Evolutionary conservation across 495 filamentous ascomycete genomes (phyloP).

Genomic region (Cercophora scortea): DNA sequence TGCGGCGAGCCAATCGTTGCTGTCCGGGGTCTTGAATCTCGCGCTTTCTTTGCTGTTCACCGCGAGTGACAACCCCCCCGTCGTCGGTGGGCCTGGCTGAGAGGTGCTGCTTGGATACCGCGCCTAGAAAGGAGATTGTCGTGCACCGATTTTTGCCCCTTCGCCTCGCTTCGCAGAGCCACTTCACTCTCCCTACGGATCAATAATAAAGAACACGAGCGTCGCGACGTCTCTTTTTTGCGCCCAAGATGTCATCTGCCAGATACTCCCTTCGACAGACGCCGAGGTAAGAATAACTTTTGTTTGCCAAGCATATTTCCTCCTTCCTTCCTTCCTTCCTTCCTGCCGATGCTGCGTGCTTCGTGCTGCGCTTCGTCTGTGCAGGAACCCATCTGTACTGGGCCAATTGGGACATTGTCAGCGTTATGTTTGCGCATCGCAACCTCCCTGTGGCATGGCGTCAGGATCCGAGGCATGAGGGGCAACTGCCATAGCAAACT

Average conservation of each 20-base stretch:
- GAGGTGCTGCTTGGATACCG: no score
- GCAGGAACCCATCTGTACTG: neutral
- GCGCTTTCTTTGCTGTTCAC: no score
- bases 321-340: neutral
- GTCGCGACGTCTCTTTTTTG: constrained; percentile 3
- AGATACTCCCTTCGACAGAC: constrained; percentile 44
- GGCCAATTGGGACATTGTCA: neutral
- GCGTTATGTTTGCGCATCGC: neutral
- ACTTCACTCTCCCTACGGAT: no score
- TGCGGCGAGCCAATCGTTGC: no score
- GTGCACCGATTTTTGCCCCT: no score
- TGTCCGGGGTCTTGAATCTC: no score
- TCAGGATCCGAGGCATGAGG: neutral
- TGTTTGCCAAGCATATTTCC: constrained; percentile 9
- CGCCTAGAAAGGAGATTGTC: no score
- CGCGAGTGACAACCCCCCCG: no score
- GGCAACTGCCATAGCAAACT: no score
- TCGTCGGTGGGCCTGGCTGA: no score
- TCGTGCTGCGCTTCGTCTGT: neutral
- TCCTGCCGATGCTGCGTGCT: neutral
- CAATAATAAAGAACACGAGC: constrained; percentile 8
- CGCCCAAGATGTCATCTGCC: constrained; percentile 18
- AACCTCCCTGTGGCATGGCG: neutral
- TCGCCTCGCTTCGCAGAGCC: no score
- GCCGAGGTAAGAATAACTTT: no score